A percentile compares a stretch with the other conserved stretches of the same genome.
These are phyloP conservation scores for Croton setiger DNA, from an alignment of 441 rosid genomes.

Conservation along the genomic window DNA sequence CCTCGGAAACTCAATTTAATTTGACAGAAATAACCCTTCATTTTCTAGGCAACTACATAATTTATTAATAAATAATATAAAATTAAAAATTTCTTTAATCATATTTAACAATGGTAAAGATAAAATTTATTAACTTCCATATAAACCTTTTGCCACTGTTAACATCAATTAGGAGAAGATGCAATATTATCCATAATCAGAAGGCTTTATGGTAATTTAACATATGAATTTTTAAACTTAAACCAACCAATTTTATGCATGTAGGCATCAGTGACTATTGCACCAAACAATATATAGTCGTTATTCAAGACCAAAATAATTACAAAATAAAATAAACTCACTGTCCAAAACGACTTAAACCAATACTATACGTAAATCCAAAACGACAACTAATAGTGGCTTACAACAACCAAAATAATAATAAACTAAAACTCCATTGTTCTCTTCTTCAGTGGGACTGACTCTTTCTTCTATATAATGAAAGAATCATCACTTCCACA, in stretches of 20 bases:
- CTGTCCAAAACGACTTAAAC: not conserved
- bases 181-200: too few relatives aligned
- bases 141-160: too few relatives aligned
- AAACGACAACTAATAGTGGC: not conserved
- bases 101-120: too few relatives aligned
- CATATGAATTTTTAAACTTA: too few relatives aligned
- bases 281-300: too few relatives aligned
- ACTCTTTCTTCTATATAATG: constrained; percentile 11
- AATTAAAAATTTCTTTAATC: too few relatives aligned
- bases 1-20: not conserved
- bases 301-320: too few relatives aligned
- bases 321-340: not conserved
- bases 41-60: not conserved
- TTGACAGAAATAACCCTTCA: not conserved
- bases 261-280: too few relatives aligned
- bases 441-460: not conserved
- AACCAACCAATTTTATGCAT: too few relatives aligned
- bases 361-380: not conserved
- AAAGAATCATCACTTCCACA: not conserved
- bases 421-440: not conserved
- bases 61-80: not conserved
- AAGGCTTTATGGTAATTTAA: too few relatives aligned
- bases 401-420: not conserved
- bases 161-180: too few relatives aligned
- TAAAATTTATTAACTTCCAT: too few relatives aligned